Evolutionary conservation across 2,329 filamentous ascomycete genomes (phyloP), one percentile per base, ranked within the genome.

Genomic region (Arthroderma sp.): DNA sequence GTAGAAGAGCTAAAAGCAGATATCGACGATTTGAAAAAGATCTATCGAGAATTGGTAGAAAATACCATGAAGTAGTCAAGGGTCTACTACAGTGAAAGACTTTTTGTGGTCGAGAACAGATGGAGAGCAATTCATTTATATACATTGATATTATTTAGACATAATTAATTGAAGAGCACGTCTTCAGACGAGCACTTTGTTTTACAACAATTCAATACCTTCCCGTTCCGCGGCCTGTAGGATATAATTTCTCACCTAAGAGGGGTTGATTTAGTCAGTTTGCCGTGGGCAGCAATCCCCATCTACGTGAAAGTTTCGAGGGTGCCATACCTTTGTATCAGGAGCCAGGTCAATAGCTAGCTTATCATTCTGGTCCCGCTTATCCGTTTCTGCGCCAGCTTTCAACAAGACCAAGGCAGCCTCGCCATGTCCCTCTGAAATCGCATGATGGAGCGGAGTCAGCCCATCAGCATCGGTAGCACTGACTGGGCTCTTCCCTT

Each of bases 11-110:
- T 98, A 53, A 79, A 74, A 62, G 82, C 83, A 8, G 91, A 96
- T 70, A 83, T 98, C 43, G 72, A 80, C 52, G 91, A 98, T 69
- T 73, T 98, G 61, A 98, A 98, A 71, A 82, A 81, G 58, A 94
- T 98, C 74, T 96, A 96, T 68, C 78, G 86, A 53, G 89, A 96
- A 60, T 66, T 98, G 62, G 83, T 94, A 40, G 85, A 94, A 66
- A 78, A 81, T 58, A 89, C 86, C 47, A 78, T 87, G 58, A 82
- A 78, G 65, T 83, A 63, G 69, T 49, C 52, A 36, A 5, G 31
- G 15, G 15, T 22, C 15, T 22, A 3, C 3, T 22, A 22, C 15
- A 22, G 15, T 22, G 15, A 3, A 22, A 22, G 15, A 22, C 15
- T 22, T 22, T 2, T 22, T 22, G 15, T 3, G 32, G 11, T 9